Conservation (phyloP, 257 asterid species). For the Petunia axillaris region DNA sequence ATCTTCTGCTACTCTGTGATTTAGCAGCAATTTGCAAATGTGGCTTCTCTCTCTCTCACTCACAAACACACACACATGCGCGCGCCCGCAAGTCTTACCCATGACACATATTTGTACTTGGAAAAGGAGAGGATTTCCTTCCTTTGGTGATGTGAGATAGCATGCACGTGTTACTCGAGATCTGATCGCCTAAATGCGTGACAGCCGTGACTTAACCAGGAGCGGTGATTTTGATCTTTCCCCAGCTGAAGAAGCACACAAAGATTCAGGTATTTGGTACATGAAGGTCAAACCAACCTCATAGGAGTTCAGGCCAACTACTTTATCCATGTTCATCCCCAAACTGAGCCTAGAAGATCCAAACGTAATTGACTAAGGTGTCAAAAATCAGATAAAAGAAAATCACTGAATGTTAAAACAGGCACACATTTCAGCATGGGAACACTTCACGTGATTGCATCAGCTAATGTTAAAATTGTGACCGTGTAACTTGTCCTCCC, state of each 20-base stretch:
- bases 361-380: neutral
- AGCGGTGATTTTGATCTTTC: neutral
- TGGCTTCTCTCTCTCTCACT: neutral
- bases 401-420: neutral
- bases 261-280: neutral
- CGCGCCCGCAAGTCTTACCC: neutral
- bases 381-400: neutral
- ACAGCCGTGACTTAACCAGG: neutral
- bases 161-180: neutral
- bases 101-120: neutral
- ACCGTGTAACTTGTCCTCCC: neutral
- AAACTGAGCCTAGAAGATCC: neutral
- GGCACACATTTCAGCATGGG: neutral
- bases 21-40: neutral
- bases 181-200: neutral
- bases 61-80: neutral
- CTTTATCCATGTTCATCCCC: neutral
- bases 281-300: conserved; percentile 5
- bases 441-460: neutral
- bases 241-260: neutral
- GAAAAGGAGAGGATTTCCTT: neutral
- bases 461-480: neutral
- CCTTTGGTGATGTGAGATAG: neutral
- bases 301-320: neutral
- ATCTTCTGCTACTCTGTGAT: conserved; percentile 1